Percentiles rank a stretch among this genome's conserved stretches.
Evolutionary conservation across 2,329 filamentous ascomycete species (phyloP).

Genomic region (Colletotrichum agaves): DNA sequence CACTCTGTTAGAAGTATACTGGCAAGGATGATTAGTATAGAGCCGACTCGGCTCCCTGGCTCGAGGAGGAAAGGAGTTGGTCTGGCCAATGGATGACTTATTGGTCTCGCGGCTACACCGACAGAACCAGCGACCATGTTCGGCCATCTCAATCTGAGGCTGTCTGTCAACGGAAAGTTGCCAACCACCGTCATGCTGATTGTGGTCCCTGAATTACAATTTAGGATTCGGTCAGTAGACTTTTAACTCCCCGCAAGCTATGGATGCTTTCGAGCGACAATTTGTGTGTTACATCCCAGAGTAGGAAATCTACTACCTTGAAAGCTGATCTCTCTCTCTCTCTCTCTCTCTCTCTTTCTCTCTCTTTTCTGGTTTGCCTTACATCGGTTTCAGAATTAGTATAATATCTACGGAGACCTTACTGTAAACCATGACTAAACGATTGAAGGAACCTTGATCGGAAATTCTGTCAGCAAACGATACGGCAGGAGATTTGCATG

Average conservation of each 20-base stretch:
- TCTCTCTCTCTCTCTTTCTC: constrained; percentile 49
- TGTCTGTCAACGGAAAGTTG: constrained; percentile 41
- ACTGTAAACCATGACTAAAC: background rate
- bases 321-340: constrained; percentile 46
- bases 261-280: constrained; percentile 48
- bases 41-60: background rate
- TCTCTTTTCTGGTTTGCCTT: constrained; percentile 50
- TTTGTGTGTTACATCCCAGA: constrained; percentile 46
- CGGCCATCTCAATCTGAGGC: background rate
- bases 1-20: background rate
- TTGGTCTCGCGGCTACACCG: background rate
- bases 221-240: constrained; percentile 54
- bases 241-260: constrained; percentile 50
- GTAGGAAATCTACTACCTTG: constrained; percentile 42
- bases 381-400: constrained; percentile 48
- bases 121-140: background rate
- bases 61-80: background rate
- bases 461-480: constrained; percentile 40
- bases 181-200: constrained; percentile 42
- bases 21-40: constrained; percentile 6
- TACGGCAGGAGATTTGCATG: constrained; percentile 44
- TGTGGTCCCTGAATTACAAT: constrained; percentile 50
- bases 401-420: background rate
- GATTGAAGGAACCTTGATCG: constrained; percentile 39
- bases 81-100: background rate